Evolutionary conservation across 768 basidiomycete species (phyloP), one percentile per base, ranked within the genome.

Genomic region (Filobasidium floriforme): DNA sequence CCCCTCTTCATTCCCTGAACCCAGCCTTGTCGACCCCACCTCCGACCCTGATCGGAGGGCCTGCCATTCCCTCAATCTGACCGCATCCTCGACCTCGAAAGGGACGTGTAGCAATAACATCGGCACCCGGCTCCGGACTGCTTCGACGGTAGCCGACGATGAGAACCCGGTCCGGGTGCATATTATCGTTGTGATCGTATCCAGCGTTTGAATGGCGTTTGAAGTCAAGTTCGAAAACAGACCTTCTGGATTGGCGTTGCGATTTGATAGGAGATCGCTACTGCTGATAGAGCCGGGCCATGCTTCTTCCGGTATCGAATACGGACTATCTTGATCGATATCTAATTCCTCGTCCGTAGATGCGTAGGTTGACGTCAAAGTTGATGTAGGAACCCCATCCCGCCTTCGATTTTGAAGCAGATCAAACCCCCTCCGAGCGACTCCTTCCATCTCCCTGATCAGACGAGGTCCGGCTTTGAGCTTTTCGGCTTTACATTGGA

Each of bases 361-460:
- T n/a, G n/a, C n/a, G n/a, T n/a, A n/a, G n/a, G n/a, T n/a, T n/a
- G n/a, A n/a, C 32, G 3, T 37, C 32, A 37, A 9, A 49, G 22
- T 1, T 43, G 54, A 24, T 32, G 32, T 37, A 37, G 32, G 32
- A 9, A 37, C 32, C 32, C 32, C 4, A 37, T 4, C 3, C 46
- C 46, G 46, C 3, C 12, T 3, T 19, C 19, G 19, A 51, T 12
- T 12, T 18, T 51, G 22, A n/a, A 51, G 52, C 26, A 63, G 57
- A 64, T 55, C 66, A 46, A 61, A 54, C 24, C 40, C 43, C 10
- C 84, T 82, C 71, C 83, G 82, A 62, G 88, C 78, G 14, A 92
- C 92, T n/a, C 92, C 92, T 74, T 96, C 92, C 80, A 93, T 82
- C 75, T 96, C 92, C 40, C 92, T 85, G 0, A 96, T 84, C 71